Conservation (phyloP, 192 early-diverging fungal genomes). For the Rhizophagus sp. region DNA sequence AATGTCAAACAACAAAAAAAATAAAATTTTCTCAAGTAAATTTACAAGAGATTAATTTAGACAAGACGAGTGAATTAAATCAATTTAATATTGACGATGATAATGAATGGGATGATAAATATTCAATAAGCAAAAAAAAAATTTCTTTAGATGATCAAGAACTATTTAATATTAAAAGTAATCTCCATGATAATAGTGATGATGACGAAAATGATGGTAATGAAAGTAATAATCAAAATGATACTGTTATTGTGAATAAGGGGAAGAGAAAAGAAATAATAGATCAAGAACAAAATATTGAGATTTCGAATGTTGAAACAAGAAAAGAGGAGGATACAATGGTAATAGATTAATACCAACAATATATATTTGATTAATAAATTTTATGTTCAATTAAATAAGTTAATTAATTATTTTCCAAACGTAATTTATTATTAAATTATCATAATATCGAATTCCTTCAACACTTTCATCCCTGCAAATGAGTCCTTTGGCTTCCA, state of each 20-base stretch:
- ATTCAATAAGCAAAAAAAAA: background rate
- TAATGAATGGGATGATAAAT: background rate
- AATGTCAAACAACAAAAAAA: conserved; percentile 7
- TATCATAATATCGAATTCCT: conserved; percentile 83
- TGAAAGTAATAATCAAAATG: background rate
- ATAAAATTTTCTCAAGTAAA: conserved; percentile 1
- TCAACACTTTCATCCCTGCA: conserved; percentile 88
- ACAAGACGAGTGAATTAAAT: background rate
- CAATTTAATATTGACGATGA: background rate
- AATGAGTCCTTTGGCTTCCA: conserved; percentile 75
- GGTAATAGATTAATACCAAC: background rate
- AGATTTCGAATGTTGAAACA: too few relatives aligned
- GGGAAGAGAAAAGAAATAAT: background rate
- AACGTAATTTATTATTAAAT: conserved; percentile 45
- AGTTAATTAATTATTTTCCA: background rate
- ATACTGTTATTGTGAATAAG: background rate
- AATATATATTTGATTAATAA: background rate
- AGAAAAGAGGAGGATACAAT: too few relatives aligned
- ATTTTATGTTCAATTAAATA: background rate
- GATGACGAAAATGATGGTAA: background rate
- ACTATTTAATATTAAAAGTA: background rate
- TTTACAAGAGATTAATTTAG: background rate
- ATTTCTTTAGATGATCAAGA: background rate
- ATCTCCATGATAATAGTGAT: background rate
- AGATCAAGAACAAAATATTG: background rate